Base-by-base conservation (phyloP, 2,329 filamentous ascomycete species). In the Plenodomus tracheiphilus region DNA sequence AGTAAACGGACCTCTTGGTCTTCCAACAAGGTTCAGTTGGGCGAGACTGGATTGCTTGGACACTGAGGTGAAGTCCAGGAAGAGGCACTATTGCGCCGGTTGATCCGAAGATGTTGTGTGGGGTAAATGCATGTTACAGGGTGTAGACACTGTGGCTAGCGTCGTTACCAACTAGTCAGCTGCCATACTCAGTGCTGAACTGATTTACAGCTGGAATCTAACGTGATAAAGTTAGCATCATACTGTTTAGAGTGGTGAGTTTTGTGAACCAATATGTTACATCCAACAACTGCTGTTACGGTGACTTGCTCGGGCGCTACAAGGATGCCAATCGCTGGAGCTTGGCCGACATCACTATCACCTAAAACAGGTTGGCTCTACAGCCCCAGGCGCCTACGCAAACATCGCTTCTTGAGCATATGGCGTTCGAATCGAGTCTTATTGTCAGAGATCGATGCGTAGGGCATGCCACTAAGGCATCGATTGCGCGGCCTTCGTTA, bases 291-390 rank as follows among this genome's bases (percentile, higher is more conserved):
- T n/a, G n/a, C n/a, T n/a, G n/a, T n/a, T n/a, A n/a, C n/a, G n/a
- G n/a, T n/a, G n/a, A n/a, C n/a, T n/a, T n/a, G n/a, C n/a, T n/a
- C n/a, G n/a, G n/a, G n/a, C n/a, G n/a, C n/a, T n/a, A n/a, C n/a
- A n/a, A n/a, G n/a, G n/a, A n/a, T n/a, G n/a, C n/a, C n/a, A n/a
- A n/a, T n/a, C n/a, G n/a, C n/a, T n/a, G n/a, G n/a, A 9, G 16
- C 66, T 70, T 66, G 67, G 65, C 65, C 52, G 36, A 68, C 67
- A 51, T 56, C 21, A 62, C 56, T 56, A 68, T 63, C 51, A 52
- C 54, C 58, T 30, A 48, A 59, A 55, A 37, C 22, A 47, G 57
- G 41, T 28, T 51, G 41, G 53, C 43, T 52, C 47, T 19, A 45
- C 52, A 35, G 36, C 25, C 49, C 37, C 43, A 30, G 55, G 53